These are phyloP conservation scores for Bombardia bombarda DNA, from an alignment of 495 filamentous ascomycete species.

Conservation along the genomic window DNA sequence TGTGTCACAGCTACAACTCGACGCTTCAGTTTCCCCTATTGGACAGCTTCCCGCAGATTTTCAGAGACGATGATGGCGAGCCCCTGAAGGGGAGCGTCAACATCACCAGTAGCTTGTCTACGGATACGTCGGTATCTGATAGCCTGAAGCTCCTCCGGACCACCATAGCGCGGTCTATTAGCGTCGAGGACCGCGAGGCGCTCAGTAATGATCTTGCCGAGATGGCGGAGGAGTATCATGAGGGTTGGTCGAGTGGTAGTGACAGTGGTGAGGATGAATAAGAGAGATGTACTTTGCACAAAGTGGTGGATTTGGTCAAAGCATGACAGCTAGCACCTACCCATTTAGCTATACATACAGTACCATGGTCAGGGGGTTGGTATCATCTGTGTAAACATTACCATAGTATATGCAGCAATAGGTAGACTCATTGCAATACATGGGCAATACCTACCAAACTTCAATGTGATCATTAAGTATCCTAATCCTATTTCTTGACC, in stretches of 20 bases:
- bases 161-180: slow-evolving; percentile 48
- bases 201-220: slow-evolving; percentile 77
- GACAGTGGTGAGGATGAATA: slow-evolving; percentile 71
- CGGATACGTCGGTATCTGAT: slow-evolving; percentile 60
- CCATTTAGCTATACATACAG: too few species aligned
- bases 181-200: slow-evolving; percentile 71
- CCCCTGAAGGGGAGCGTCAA: slow-evolving; percentile 37
- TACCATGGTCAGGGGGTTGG: too few species aligned
- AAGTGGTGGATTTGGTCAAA: too few species aligned
- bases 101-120: slow-evolving; percentile 60
- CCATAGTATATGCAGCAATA: too few species aligned
- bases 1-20: slow-evolving; percentile 31
- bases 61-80: slow-evolving; percentile 29
- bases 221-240: slow-evolving; percentile 79
- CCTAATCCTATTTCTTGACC: too few species aligned
- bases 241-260: slow-evolving; percentile 80
- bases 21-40: slow-evolving; percentile 65
- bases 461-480: too few species aligned
- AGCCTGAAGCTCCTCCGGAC: slow-evolving; percentile 59
- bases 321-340: too few species aligned
- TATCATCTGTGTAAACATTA: too few species aligned
- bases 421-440: too few species aligned
- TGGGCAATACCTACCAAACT: too few species aligned
- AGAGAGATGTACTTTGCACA: too few species aligned
- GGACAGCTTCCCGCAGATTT: slow-evolving; percentile 73